phyloP scores from a whole-genome alignment of 768 basidiomycete species.

The Trametes elegans region DNA sequence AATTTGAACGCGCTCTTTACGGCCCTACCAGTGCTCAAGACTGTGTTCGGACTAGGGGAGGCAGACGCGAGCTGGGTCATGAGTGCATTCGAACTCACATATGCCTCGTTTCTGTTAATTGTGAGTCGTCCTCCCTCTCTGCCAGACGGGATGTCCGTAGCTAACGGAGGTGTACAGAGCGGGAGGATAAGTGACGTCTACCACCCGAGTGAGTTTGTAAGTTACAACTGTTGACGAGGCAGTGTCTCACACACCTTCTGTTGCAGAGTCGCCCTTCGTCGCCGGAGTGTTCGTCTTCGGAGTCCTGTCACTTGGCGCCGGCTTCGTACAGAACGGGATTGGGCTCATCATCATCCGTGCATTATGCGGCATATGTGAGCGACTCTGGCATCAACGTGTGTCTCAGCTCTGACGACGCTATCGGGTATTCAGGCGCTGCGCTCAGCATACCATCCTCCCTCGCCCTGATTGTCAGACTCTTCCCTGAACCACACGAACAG shows the following conservation, averaged over 20 bases:
- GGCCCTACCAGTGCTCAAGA: neutral
- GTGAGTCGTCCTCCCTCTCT: conserved; percentile 13
- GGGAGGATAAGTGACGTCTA: conserved; percentile 28
- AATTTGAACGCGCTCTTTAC: neutral
- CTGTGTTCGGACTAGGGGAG: neutral
- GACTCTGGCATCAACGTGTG: neutral
- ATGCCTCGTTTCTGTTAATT: conserved; percentile 29
- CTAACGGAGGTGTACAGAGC: conserved; percentile 13
- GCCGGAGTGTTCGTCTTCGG: conserved; percentile 21
- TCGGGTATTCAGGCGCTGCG: conserved; percentile 29
- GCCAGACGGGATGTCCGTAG: neutral
- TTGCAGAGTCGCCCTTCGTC: conserved; percentile 23
- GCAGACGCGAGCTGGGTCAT: conserved; percentile 24
- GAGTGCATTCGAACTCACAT: conserved; percentile 31
- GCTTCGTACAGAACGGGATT: conserved; percentile 25
- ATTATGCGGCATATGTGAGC: conserved; percentile 23
- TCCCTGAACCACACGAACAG: conserved; percentile 39
- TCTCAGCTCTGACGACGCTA: neutral
- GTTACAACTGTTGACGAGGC: no score
- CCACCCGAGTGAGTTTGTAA: conserved; percentile 26
- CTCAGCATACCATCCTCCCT: conserved; percentile 40
- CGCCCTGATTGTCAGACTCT: conserved; percentile 41
- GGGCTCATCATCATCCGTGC: conserved; percentile 27
- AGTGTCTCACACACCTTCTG: no score
- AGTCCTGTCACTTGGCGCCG: conserved; percentile 22